A percentile compares a stretch with the other conserved stretches of the same genome.
Conservation (phyloP, 2,329 filamentous ascomycete species). For the Colletotrichum sp. region DNA sequence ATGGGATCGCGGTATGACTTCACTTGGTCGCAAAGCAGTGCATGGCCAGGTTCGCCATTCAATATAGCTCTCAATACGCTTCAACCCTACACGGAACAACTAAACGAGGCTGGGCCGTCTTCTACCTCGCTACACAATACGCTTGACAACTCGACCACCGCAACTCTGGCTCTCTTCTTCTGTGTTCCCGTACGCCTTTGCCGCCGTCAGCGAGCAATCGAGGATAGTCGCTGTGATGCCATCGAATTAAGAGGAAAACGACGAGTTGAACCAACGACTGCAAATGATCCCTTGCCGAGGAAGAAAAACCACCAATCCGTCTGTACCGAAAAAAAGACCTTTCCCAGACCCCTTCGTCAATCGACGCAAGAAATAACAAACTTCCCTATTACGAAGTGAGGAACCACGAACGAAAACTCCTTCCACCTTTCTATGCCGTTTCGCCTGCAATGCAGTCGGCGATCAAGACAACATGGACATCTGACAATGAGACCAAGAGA, state of each 20-base stretch:
- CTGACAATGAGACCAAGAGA: conserved; percentile 9
- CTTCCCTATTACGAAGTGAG: conserved; percentile 9
- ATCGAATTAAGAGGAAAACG: conserved; percentile 14
- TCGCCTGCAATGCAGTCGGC: conserved; percentile 21
- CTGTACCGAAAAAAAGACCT: neutral
- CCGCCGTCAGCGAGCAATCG: conserved; percentile 3
- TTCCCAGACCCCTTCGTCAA: conserved; percentile 3
- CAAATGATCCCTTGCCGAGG: neutral
- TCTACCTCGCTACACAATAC: neutral
- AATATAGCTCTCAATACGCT: neutral
- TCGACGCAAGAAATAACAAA: conserved; percentile 14
- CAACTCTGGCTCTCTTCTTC: neutral
- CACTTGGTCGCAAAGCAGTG: neutral
- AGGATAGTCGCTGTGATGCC: conserved; percentile 8
- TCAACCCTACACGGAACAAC: neutral
- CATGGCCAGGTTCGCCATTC: neutral
- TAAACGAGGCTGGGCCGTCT: neutral
- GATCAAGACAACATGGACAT: conserved; percentile 15
- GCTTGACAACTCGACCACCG: neutral
- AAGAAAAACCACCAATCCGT: conserved; percentile 11
- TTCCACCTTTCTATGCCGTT: conserved; percentile 14
- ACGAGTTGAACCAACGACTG: conserved; percentile 4
- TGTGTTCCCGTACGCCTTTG: conserved; percentile 17
- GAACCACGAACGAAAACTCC: conserved; percentile 5
- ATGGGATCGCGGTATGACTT: neutral